Evolutionary conservation across 2,329 filamentous ascomycete species (phyloP).

Genomic region (Beauveria scarabaeidicola): DNA sequence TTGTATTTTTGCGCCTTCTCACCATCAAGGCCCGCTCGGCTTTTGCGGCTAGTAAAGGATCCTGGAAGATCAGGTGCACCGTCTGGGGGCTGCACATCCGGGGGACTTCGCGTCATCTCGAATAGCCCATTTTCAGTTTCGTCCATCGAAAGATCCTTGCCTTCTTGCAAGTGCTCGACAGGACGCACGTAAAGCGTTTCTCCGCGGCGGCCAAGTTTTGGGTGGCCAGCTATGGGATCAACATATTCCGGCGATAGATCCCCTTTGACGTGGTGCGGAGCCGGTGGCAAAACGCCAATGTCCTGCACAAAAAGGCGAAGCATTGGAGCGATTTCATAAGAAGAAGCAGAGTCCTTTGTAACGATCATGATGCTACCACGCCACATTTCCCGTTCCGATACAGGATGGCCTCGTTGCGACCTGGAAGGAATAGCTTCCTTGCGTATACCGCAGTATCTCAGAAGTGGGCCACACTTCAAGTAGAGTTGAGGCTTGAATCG

Average conservation of each 20-base stretch:
- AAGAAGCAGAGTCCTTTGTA: constrained; percentile 74
- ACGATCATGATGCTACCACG: constrained; percentile 94
- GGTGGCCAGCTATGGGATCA: constrained; percentile 80
- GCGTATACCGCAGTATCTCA: constrained; percentile 82
- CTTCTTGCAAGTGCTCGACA: constrained; percentile 76
- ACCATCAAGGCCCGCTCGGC: constrained; percentile 56
- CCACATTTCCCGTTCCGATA: constrained; percentile 69
- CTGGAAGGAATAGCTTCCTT: constrained; percentile 43
- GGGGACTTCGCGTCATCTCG: constrained; percentile 52
- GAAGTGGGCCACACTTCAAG: constrained; percentile 80
- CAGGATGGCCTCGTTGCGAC: constrained; percentile 18
- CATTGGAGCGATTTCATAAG: constrained; percentile 69
- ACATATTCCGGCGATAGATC: constrained; percentile 73
- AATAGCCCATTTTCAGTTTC: constrained; percentile 81
- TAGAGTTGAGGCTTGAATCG: constrained; percentile 77
- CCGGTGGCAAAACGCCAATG: constrained; percentile 71
- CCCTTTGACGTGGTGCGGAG: constrained; percentile 57
- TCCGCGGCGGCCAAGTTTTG: constrained; percentile 76
- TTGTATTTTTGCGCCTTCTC: constrained; percentile 74
- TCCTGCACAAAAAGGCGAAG: constrained; percentile 82
- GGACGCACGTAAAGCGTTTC: constrained; percentile 82
- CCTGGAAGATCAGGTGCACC: constrained; percentile 41
- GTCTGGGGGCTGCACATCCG: constrained; percentile 34
- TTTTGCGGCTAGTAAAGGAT: constrained; percentile 45
- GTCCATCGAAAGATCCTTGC: constrained; percentile 65